Conservation (phyloP, 805 yeast genomes). For the Teunomyces atbi region DNA sequence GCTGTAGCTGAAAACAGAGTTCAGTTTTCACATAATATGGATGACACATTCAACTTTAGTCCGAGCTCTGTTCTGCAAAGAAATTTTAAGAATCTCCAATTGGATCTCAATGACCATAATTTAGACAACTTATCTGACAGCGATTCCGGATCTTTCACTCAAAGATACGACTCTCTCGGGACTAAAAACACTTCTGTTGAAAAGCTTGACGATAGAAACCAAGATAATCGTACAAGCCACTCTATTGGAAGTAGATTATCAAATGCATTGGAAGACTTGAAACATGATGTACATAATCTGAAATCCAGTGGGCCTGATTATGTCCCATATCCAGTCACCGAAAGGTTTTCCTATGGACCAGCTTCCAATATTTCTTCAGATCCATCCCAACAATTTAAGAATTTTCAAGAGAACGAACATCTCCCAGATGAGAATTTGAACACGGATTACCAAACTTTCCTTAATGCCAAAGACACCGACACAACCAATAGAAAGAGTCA, state of each 20-base stretch:
- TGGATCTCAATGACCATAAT: conserved; percentile 9
- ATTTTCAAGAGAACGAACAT: conserved; percentile 12
- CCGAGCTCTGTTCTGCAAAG: conserved; percentile 13
- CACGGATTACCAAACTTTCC: conserved; percentile 28
- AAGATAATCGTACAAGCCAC: not conserved
- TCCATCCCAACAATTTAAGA: conserved; percentile 14
- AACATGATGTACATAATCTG: conserved; percentile 24
- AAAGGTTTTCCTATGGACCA: conserved; percentile 9
- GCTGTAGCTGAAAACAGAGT: not conserved
- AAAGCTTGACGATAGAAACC: conserved; percentile 2
- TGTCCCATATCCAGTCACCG: conserved; percentile 6
- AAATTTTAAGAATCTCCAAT: conserved; percentile 23
- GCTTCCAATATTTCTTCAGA: conserved; percentile 2
- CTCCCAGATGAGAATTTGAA: conserved; percentile 15
- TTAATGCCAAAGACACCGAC: conserved; percentile 10
- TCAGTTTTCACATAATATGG: not conserved
- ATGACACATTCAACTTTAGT: conserved; percentile 14
- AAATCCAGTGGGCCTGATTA: conserved; percentile 12
- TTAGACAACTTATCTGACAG: conserved; percentile 8
- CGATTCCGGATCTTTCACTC: conserved; percentile 6
- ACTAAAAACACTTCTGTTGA: conserved; percentile 9
- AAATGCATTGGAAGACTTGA: conserved; percentile 27
- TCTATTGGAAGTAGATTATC: conserved; percentile 16
- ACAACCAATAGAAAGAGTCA: conserved; percentile 26
- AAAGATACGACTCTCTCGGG: conserved; percentile 7